phyloP scores from a whole-genome alignment of 345 rosid genomes.

The Draba incana region DNA sequence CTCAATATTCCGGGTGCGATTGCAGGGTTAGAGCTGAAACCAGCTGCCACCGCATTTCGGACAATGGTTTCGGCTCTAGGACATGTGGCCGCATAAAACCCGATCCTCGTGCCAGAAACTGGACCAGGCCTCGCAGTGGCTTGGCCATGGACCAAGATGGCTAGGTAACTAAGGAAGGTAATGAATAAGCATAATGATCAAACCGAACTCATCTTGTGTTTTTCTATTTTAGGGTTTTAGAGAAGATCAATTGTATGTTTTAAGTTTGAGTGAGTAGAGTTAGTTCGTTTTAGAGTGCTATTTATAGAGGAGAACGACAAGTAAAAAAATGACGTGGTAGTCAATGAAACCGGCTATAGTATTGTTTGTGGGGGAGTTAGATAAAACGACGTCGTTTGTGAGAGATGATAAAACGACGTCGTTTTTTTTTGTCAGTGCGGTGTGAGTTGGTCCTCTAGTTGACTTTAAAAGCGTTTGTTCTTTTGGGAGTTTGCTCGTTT shows the following conservation, averaged over 20 bases:
- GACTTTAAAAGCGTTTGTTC: constrained; percentile 19
- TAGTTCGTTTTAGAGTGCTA: constrained; percentile 5
- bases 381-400: constrained; percentile 13
- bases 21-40: constrained; percentile 39
- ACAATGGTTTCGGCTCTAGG: constrained; percentile 50
- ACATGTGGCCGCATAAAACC: constrained; percentile 53
- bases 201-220: constrained; percentile 25
- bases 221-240: constrained; percentile 1
- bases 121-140: constrained; percentile 22
- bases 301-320: constrained; percentile 30
- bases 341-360: constrained; percentile 37
- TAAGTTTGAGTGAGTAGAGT: constrained; percentile 25
- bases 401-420: too few relatives aligned
- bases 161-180: constrained; percentile 23
- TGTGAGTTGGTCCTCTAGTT: constrained; percentile 34
- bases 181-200: constrained; percentile 33
- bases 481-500: constrained; percentile 33
- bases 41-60: constrained; percentile 43
- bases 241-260: constrained; percentile 26
- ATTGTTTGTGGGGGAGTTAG: constrained; percentile 1
- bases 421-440: constrained; percentile 29
- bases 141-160: constrained; percentile 31
- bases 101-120: constrained; percentile 45
- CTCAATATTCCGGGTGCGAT: constrained; percentile 57
- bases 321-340: constrained; percentile 27